Conservation (phyloP, 805 yeast genomes). For the Teunomyces barrocoloradensis region DNA sequence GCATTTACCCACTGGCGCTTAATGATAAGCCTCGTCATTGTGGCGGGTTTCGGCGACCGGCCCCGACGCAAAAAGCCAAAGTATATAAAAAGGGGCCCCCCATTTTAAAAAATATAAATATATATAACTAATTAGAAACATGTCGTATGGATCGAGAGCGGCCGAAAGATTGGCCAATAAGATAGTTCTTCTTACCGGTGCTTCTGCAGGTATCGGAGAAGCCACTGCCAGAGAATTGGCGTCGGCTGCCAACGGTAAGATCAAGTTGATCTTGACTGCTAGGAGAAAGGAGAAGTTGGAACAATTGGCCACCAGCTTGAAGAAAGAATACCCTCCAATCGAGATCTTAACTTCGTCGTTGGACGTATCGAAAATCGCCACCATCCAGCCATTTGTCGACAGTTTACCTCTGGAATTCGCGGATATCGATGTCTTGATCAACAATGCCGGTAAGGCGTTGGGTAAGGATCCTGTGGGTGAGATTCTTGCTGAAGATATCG, state of each 20-base stretch:
- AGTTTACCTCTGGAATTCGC: conserved; percentile 57
- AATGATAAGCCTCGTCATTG: background rate
- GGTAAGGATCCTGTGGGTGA: conserved; percentile 78
- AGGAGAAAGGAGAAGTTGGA: conserved; percentile 67
- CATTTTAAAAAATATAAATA: too few species aligned
- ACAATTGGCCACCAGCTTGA: conserved; percentile 47
- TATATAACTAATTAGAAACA: background rate
- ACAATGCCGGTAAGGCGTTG: conserved; percentile 75
- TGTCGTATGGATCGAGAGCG: conserved; percentile 72
- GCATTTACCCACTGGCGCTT: background rate
- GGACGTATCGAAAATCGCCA: conserved; percentile 41
- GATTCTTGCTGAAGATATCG: conserved; percentile 61
- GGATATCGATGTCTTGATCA: conserved; percentile 63
- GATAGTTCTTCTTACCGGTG: conserved; percentile 87
- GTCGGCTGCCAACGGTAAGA: conserved; percentile 65
- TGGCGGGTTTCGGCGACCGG: too few species aligned
- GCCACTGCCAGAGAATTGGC: conserved; percentile 91
- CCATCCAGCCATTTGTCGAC: conserved; percentile 49
- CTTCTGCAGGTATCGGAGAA: conserved; percentile 92
- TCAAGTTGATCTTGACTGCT: conserved; percentile 73
- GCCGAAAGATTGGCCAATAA: conserved; percentile 80
- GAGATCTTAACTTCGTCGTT: conserved; percentile 57
- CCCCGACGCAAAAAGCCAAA: background rate
- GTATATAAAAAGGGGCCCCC: too few species aligned
- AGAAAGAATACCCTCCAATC: conserved; percentile 46